These are phyloP conservation scores for Trichocladium uniseriatum DNA, from an alignment of 495 filamentous ascomycete genomes.

Conservation along the genomic window DNA sequence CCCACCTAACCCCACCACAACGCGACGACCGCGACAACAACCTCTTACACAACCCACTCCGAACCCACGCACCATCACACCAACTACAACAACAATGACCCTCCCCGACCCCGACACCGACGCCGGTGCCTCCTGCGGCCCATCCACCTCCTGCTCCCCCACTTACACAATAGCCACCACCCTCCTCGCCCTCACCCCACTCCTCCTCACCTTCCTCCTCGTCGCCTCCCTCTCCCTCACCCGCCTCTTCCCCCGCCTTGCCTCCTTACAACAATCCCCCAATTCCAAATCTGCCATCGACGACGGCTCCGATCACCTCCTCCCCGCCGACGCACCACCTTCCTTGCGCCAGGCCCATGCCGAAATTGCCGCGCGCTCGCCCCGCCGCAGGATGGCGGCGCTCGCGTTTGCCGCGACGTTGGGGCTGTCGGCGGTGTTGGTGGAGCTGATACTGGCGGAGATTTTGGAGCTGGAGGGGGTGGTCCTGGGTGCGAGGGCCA, in stretches of 20 bases:
- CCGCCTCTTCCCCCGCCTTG: slow-evolving; percentile 56
- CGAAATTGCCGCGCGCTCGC: slow-evolving; percentile 36
- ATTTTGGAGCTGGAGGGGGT: slow-evolving; percentile 59
- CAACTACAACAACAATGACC: slow-evolving; percentile 1
- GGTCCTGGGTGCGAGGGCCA: slow-evolving; percentile 50
- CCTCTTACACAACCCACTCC: not conserved
- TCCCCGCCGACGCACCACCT: slow-evolving; percentile 42
- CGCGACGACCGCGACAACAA: not conserved
- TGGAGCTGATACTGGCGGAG: slow-evolving; percentile 67
- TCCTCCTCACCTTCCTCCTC: slow-evolving; percentile 52
- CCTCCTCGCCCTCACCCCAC: slow-evolving; percentile 32
- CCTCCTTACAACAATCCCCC: too few relatives aligned
- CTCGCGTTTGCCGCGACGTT: slow-evolving; percentile 61
- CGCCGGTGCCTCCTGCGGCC: slow-evolving; percentile 19
- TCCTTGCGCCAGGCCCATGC: slow-evolving; percentile 42
- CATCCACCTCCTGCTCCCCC: slow-evolving; percentile 25
- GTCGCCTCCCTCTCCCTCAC: slow-evolving; percentile 48
- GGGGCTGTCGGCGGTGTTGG: slow-evolving; percentile 62
- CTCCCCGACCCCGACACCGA: not conserved
- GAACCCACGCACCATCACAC: too few relatives aligned
- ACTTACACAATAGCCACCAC: slow-evolving; percentile 16
- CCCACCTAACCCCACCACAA: not conserved
- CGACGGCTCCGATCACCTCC: slow-evolving; percentile 44
- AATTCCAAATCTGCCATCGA: not conserved
- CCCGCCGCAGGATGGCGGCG: slow-evolving; percentile 46